phyloP scores from a whole-genome alignment of 169 alveolate species.

The Neospora caninum region DNA sequence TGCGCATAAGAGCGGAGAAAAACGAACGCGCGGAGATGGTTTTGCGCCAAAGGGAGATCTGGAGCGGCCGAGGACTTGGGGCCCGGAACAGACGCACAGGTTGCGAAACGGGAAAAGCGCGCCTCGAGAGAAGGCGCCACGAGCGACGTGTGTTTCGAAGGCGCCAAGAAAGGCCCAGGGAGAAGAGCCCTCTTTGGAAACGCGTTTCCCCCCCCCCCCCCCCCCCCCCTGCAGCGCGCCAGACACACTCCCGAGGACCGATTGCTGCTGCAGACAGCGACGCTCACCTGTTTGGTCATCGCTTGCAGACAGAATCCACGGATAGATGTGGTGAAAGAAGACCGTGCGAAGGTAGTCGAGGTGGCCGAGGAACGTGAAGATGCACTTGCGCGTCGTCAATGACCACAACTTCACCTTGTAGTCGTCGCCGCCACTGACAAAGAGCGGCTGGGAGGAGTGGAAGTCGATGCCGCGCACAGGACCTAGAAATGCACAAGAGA shows the following conservation, averaged over 20 bases:
- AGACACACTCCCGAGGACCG: too few relatives aligned
- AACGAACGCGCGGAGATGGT: neutral
- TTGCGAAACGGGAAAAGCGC: too few relatives aligned
- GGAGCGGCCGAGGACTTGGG: too few relatives aligned
- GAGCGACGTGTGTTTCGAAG: too few relatives aligned
- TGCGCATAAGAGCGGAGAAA: neutral
- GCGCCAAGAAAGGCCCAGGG: too few relatives aligned
- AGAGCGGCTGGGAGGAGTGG: conserved; percentile 94
- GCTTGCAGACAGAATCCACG: conserved; percentile 95
- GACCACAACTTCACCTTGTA: conserved; percentile 93
- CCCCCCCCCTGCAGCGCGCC: too few relatives aligned
- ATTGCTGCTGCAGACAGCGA: too few relatives aligned
- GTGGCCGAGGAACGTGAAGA: conserved; percentile 94
- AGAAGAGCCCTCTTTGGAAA: too few relatives aligned
- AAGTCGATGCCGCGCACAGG: conserved; percentile 96
- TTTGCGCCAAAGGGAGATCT: too few relatives aligned
- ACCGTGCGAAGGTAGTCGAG: conserved; percentile 95
- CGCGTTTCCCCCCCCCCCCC: neutral
- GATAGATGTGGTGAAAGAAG: conserved; percentile 94
- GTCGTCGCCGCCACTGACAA: conserved; percentile 97
- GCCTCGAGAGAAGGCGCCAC: too few relatives aligned
- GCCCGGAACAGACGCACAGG: too few relatives aligned
- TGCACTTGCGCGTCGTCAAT: conserved; percentile 88
- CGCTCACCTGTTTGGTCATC: conserved; percentile 93
- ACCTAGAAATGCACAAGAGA: conserved; percentile 76